Evolutionary conservation across 495 filamentous ascomycete genomes (phyloP), one percentile per base, ranked within the genome.

Genomic region (Neurospora sp.): DNA sequence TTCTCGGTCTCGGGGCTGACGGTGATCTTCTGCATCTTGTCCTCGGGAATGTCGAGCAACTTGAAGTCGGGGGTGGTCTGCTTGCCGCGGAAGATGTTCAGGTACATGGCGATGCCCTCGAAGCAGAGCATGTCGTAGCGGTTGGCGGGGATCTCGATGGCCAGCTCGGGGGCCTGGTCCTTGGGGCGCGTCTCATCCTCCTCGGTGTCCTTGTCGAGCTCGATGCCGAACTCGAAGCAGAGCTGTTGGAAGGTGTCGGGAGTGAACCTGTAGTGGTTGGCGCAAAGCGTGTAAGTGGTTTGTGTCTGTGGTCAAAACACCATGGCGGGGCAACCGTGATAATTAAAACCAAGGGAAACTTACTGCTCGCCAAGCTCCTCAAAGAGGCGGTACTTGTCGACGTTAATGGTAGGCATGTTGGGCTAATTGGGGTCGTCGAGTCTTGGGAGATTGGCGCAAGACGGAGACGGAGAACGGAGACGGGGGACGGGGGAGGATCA

Each of bases 91-190:
- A 98, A 99, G 82, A 99, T 92, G 79, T 97, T 97, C 72, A 99
- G 87, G 89, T 95, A 95, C 77, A 97, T 87, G 70, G 93, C 91
- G 80, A 99, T 96, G 69, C 96, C 96, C 83, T 99, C 96, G 84
- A 98, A 97, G 80, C 96, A 99, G 39, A 99, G 90, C 90, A 98
- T 91, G 79, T 99, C 96, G 90, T 98, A 98, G 88, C 95, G 89
- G 82, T 99, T 99, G 75, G 96, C 96, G 74, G 96, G 96, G 80
- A 99, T 97, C 82, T 99, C 96, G 80, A 99, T 98, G 87, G 97
- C 97, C 79, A 98, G 88, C 84, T 98, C 92, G 69, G 96, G 91
- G 7, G 93, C 88, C 83, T 97, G 93, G 82, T 97, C 92, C 76
- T 90, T 88, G 39, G 92, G 92, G 70, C 92, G 88, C 72, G 75